Evolutionary conservation across 768 basidiomycete species (phyloP), one percentile per base, ranked within the genome.

Genomic region (Gloeophyllum trabeum): DNA sequence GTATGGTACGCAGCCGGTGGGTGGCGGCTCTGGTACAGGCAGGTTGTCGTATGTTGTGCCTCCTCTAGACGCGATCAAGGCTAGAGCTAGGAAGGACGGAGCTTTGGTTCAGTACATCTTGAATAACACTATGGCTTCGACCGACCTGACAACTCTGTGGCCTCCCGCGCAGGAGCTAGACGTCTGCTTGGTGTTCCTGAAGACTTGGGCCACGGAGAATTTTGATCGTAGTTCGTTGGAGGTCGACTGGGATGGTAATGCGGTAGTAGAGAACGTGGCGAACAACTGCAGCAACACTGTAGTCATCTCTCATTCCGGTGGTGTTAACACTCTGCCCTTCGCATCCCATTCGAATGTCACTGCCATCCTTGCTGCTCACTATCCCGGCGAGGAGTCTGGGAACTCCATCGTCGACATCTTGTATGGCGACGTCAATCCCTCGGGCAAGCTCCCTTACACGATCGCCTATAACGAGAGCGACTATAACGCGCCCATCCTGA

Each of bases 1-100:
- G 43, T 65, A 68, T 45, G 77, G 79, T 4, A 73, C 79, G n/a
- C 63, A 83, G 3, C 79, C 69, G 0, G 67, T 79, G 62, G 79
- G 78, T 52, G 69, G 66, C 66, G 66, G 64, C 2, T 55, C 54
- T 12, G 64, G 58, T n/a, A n/a, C n/a, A n/a, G n/a, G n/a, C n/a
- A n/a, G n/a, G n/a, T n/a, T n/a, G 54, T 55, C 28, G 36, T 52
- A 43, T 12, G 16, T 6, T 13, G 20, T 7, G 2, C 19, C 13
- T 28, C 16, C 12, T 6, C 7, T 37, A 19, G 36, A 13, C 10
- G 36, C 12, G 10, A 10, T 37, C 20, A 37, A 37, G 7, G 10
- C 36, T 7, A 37, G 12, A 10, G 7, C 20, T 7, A 10, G 7
- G 36, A 37, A 7, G 7, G 36, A 19, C n/a, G n/a, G n/a, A n/a